These are phyloP conservation scores for Bremia lactucae DNA, from an alignment of 352 stramenopile genomes.

Conservation along the genomic window DNA sequence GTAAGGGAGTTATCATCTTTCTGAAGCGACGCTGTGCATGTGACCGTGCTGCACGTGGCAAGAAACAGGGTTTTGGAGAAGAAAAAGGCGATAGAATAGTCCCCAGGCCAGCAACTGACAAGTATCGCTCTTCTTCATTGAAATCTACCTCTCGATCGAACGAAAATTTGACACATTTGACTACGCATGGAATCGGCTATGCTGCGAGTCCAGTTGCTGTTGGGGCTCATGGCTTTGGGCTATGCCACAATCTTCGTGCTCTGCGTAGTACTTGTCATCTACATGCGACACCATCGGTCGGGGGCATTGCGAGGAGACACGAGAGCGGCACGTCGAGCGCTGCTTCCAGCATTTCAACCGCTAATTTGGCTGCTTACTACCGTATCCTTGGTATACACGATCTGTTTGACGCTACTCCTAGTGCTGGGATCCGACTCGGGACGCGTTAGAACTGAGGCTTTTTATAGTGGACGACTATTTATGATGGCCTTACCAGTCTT, in stretches of 20 bases:
- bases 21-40: slow-evolving; percentile 9
- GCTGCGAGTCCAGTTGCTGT: slow-evolving; percentile 16
- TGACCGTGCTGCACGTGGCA: slow-evolving; percentile 3
- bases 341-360: slow-evolving; percentile 43
- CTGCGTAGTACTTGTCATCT: slow-evolving; percentile 30
- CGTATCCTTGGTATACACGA: slow-evolving; percentile 20
- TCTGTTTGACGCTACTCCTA: slow-evolving; percentile 22
- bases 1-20: slow-evolving; percentile 6
- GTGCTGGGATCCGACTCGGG: slow-evolving; percentile 4
- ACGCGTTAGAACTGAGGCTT: slow-evolving; percentile 25
- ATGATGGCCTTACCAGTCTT: slow-evolving; percentile 52
- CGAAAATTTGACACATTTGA: slow-evolving; percentile 1
- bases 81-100: slow-evolving; percentile 14
- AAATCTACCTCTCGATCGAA: slow-evolving; percentile 13
- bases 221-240: slow-evolving; percentile 27
- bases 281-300: slow-evolving; percentile 42
- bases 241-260: slow-evolving; percentile 36
- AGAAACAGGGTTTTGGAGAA: neutral
- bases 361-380: slow-evolving; percentile 40
- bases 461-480: slow-evolving; percentile 49
- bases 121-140: neutral
- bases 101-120: slow-evolving; percentile 10
- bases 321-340: slow-evolving; percentile 31
- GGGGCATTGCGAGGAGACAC: slow-evolving; percentile 25
- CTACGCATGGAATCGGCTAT: slow-evolving; percentile 11